Base-by-base conservation (phyloP, 2,329 filamentous ascomycete genomes). In the Ceratocystis variospora region DNA sequence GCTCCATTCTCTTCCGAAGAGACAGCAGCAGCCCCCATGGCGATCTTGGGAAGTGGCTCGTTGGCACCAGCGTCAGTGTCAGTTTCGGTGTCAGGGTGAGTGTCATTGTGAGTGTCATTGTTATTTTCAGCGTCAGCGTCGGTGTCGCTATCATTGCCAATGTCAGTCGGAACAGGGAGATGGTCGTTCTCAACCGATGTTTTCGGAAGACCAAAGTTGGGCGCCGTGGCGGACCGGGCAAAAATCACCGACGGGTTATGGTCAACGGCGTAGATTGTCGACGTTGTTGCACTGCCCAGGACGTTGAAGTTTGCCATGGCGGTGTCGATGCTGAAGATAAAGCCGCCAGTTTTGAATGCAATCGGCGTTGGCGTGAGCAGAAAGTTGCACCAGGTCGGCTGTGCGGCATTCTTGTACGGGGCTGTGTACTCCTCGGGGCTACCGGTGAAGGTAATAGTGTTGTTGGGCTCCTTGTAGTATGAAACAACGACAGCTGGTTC, bases 231-330 rank as follows among this genome's bases (percentile, higher is more conserved):
- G 1, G 76, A 74, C 0, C 77, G 71, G 68, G 75, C 65, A 61
- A 69, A 69, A 2, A 81, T 75, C 17, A 82, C 79, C 7, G 78
- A 76, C 0, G 81, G 81, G 66, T 83, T 83, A 71, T 82, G 83
- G 71, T 82, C 80, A 2, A 80, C 82, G 1, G 80, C 82, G 63
- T 79, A 71, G 61, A 81, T 78, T 2, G 77, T 79, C 61, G 80
- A 70, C 5, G 77, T 77, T 31, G 70, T 64, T 44, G 68, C 53
- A 70, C 69, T 44, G 69, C 69, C 61, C 65, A 68, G 8, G 68
- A 69, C 22, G 64, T 68, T 17, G 65, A 67, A 45, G 66, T 65
- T 22, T 44, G 55, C 59, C 48, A 65, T 61, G 17, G 17, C 33
- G 17, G 25, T 48, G 4, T 41, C 65, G 17, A 61, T 45, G 55